These are phyloP conservation scores for Apophysomyces trapeziformis DNA, from an alignment of 371 early-diverging fungal genomes.

Conservation along the genomic window DNA sequence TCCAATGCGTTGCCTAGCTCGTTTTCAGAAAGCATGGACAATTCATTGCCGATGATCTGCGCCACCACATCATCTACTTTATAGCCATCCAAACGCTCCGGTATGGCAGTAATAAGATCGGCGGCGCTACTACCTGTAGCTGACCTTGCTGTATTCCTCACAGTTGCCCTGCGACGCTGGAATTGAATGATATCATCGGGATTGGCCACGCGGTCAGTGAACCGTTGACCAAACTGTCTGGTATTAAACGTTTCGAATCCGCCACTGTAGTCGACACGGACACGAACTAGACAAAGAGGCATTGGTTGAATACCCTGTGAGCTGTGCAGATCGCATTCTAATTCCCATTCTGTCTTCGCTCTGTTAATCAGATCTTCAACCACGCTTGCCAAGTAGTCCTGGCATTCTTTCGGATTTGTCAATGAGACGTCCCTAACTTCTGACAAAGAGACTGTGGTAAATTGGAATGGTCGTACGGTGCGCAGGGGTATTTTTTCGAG, in stretches of 20 bases:
- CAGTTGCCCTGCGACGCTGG: slow-evolving; percentile 49
- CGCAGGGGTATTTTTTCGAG: slow-evolving; percentile 77
- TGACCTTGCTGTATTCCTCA: background rate
- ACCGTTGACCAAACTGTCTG: slow-evolving; percentile 82
- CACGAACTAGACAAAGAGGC: slow-evolving; percentile 79
- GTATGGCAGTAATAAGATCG: slow-evolving; percentile 36
- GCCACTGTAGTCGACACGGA: slow-evolving; percentile 88
- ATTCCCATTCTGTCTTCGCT: slow-evolving; percentile 67
- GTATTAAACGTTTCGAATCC: slow-evolving; percentile 85
- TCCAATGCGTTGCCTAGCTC: slow-evolving; percentile 81
- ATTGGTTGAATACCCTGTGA: slow-evolving; percentile 29
- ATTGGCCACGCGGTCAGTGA: slow-evolving; percentile 92
- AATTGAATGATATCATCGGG: slow-evolving; percentile 91
- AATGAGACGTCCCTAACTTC: slow-evolving; percentile 32
- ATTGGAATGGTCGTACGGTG: slow-evolving; percentile 90
- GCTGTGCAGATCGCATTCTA: slow-evolving; percentile 27
- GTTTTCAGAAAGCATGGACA: slow-evolving; percentile 78
- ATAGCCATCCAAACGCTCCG: slow-evolving; percentile 69
- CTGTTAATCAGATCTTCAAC: slow-evolving; percentile 70
- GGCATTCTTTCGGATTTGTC: slow-evolving; percentile 45
- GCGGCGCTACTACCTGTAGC: background rate
- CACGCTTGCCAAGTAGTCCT: slow-evolving; percentile 52
- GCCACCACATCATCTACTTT: slow-evolving; percentile 78
- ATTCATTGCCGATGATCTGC: slow-evolving; percentile 70
- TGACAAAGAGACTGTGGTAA: slow-evolving; percentile 71